Evolutionary conservation across 2,329 filamentous ascomycete species (phyloP), one percentile per base, ranked within the genome.

Genomic region (Parascedosporium putredinis): DNA sequence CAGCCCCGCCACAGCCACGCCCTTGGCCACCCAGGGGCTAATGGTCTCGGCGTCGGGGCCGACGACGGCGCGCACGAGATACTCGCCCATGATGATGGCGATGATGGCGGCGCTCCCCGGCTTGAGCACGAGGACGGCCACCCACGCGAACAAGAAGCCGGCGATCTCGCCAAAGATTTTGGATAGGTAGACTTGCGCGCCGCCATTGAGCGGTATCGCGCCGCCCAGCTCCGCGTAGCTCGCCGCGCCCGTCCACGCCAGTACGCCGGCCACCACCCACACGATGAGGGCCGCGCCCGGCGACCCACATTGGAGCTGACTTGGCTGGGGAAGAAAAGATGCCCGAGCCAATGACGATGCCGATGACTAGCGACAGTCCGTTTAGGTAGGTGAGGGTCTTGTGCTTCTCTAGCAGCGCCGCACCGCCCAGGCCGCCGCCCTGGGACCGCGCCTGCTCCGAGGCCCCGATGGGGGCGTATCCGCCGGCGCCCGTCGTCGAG

Each of bases 31-130:
- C 90, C 91, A 97, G 2, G 82, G 79, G 60, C 80, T 93, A 50
- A 89, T 77, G 22, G 81, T 81, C 59, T 86, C 83, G 2, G 86
- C 86, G 51, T 95, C 88, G n/a, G 89, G 82, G 7, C 90, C 90
- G 52, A 95, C 84, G 40, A 86, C 76, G 12, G 89, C 90, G 44
- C 89, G 78, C 49, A 96, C 88, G n/a, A 95, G 72, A 62, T 98
- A 98, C 67, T 98, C 93, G 40, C 93, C 93, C 73, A 97, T 96
- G 60, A 98, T 96, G 57, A 98, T 96, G 56, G 91, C 79, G 55
- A 98, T 88, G 62, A 98, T 98, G 54, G 93, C 93, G 8, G 89
- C 84, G 34, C 87, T 86, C 2, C 93, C 93, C 0, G 93, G 93
- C 68, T 96, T 97, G 54, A 98, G 72, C 10, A 98, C 93, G 53